Percentiles rank a stretch among this genome's conserved stretches.
Conservation (phyloP, 768 basidiomycete species). For the Trametes elegans region DNA sequence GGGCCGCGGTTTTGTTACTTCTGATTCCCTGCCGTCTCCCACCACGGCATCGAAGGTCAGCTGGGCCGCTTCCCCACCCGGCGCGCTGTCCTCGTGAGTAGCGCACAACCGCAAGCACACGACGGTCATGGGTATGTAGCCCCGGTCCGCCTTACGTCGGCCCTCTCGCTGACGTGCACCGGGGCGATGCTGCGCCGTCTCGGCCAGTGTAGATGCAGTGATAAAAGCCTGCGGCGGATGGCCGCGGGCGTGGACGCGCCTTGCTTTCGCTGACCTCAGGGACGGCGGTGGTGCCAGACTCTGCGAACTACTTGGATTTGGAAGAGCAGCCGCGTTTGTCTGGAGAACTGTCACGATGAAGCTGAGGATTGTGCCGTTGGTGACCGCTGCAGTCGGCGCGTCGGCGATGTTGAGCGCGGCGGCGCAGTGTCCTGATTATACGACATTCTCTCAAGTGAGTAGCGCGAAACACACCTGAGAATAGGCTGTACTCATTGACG, state of each 20-base stretch:
- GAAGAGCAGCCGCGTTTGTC: neutral
- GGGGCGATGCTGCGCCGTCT: neutral
- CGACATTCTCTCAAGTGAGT: constrained; percentile 53
- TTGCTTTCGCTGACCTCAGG: neutral
- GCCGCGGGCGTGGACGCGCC: neutral
- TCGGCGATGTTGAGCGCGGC: constrained; percentile 20
- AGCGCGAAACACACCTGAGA: constrained; percentile 11
- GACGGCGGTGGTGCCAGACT: neutral
- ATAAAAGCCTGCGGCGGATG: constrained; percentile 3
- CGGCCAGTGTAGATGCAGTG: constrained; percentile 6
- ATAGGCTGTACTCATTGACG: constrained; percentile 3
- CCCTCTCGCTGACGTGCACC: neutral
- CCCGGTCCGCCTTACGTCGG: constrained; percentile 9
- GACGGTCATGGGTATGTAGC: constrained; percentile 8
- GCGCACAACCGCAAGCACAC: neutral
- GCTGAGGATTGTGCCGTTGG: constrained; percentile 22
- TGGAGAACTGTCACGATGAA: constrained; percentile 23
- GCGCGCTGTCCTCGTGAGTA: constrained; percentile 11
- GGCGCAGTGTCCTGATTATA: constrained; percentile 59
- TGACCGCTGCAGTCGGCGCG: constrained; percentile 23
- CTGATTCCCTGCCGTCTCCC: constrained; percentile 2
- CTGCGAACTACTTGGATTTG: neutral
- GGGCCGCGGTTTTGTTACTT: neutral
- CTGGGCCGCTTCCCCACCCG: constrained; percentile 2
- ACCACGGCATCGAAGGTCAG: constrained; percentile 11